Evolutionary conservation across 345 rosid species (phyloP).

Genomic region (Trapa incisa): DNA sequence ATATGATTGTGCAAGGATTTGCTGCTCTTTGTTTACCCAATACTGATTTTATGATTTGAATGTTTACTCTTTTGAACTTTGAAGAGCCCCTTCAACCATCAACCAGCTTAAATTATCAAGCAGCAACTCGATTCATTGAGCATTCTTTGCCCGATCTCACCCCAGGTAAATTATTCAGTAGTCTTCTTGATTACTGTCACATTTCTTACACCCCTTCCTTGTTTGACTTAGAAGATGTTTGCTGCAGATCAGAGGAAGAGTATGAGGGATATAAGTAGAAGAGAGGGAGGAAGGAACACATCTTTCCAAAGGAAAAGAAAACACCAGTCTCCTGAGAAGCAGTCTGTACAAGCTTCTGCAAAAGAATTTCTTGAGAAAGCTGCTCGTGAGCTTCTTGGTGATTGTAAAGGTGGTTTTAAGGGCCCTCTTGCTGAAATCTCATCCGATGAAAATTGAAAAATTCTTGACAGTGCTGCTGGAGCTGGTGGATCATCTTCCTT

Average conservation of each 20-base stretch:
- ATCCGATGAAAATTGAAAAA: conserved; percentile 8
- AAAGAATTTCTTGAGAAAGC: conserved; percentile 90
- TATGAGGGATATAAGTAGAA: conserved; percentile 58
- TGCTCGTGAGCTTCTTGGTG: conserved; percentile 64
- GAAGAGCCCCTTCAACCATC: conserved; percentile 71
- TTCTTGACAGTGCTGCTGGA: not conserved
- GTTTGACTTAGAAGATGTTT: conserved; percentile 7
- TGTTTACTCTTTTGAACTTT: conserved; percentile 1
- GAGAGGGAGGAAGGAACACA: conserved; percentile 39
- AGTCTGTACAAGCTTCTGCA: conserved; percentile 58
- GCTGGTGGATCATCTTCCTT: not conserved
- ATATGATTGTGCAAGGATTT: not conserved
- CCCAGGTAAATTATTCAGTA: conserved; percentile 31
- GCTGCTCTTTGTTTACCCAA: not conserved
- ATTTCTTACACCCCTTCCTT: not conserved
- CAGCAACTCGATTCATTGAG: conserved; percentile 77
- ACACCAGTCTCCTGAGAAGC: conserved; percentile 43
- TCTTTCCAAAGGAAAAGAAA: conserved; percentile 62
- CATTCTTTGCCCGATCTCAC: conserved; percentile 88
- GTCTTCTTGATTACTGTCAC: not conserved
- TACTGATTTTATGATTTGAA: not conserved
- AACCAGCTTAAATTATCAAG: conserved; percentile 62
- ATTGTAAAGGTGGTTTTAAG: conserved; percentile 39
- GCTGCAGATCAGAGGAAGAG: conserved; percentile 57
- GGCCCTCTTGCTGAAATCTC: conserved; percentile 40